phyloP scores from a whole-genome alignment of 768 basidiomycete genomes.

The Kwoniella mangroviensis region DNA sequence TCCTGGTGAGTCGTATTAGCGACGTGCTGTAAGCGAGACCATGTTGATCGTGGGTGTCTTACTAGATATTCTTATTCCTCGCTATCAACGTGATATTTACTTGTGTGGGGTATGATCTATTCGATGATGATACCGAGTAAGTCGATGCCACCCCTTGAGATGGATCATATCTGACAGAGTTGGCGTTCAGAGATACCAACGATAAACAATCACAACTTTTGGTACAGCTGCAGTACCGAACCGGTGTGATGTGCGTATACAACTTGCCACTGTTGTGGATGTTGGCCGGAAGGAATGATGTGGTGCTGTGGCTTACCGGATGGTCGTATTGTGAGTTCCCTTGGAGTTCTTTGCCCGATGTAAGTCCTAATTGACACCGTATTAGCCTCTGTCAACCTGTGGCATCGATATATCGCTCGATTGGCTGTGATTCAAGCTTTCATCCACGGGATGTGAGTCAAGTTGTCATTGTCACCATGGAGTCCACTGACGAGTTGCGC shows the following conservation, averaged over 20 bases:
- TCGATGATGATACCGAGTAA: background rate
- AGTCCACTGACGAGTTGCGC: background rate
- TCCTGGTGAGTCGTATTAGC: constrained; percentile 26
- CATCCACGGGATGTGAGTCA: constrained; percentile 33
- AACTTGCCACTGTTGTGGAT: constrained; percentile 43
- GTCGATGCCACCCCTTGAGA: background rate
- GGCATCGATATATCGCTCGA: constrained; percentile 38
- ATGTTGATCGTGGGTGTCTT: background rate
- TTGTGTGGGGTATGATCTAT: constrained; percentile 8
- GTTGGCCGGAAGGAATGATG: constrained; percentile 39
- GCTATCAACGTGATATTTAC: constrained; percentile 32
- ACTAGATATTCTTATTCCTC: constrained; percentile 34
- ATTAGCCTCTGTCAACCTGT: constrained; percentile 33
- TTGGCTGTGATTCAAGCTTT: constrained; percentile 30
- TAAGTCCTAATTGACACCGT: too few species aligned
- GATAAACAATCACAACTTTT: constrained; percentile 16
- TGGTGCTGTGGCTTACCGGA: constrained; percentile 39
- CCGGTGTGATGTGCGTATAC: constrained; percentile 41
- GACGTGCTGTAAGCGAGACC: background rate
- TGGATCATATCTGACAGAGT: background rate
- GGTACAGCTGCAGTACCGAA: constrained; percentile 31
- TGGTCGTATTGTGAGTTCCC: constrained; percentile 36
- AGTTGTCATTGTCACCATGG: background rate
- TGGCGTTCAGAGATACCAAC: constrained; percentile 2
- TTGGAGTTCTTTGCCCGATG: too few species aligned